These are phyloP conservation scores for Xanthoconium stramineum DNA, from an alignment of 768 basidiomycete species.

Conservation along the genomic window DNA sequence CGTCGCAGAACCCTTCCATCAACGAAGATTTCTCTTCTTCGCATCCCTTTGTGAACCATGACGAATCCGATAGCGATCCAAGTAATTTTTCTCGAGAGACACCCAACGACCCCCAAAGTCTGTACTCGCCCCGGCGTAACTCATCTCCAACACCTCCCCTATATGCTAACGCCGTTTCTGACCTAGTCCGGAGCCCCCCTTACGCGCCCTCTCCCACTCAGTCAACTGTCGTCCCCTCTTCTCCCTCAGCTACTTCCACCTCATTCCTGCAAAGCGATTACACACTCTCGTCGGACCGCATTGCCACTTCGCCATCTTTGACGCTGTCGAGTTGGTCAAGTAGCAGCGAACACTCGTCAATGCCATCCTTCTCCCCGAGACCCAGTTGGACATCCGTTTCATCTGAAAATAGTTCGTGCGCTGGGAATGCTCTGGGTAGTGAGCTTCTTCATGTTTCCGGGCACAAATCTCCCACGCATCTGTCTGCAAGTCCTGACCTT, in stretches of 20 bases:
- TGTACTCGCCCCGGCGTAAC: conserved; percentile 1
- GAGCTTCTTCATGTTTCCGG: conserved; percentile 12
- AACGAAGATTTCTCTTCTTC: conserved; percentile 29
- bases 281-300: conserved; percentile 8
- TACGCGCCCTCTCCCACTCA: conserved; percentile 7
- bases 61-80: conserved; percentile 4
- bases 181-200: conserved; percentile 14
- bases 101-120: conserved; percentile 4
- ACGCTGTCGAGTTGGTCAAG: conserved; percentile 14
- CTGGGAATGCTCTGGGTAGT: conserved; percentile 12
- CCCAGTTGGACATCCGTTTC: conserved; percentile 24
- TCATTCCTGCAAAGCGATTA: conserved; percentile 15
- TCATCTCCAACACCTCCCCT: conserved; percentile 18
- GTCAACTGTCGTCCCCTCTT: conserved; percentile 7
- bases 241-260: conserved; percentile 1
- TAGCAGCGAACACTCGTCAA: conserved; percentile 13
- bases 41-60: conserved; percentile 20
- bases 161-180: conserved; percentile 27
- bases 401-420: conserved; percentile 21
- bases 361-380: conserved; percentile 14
- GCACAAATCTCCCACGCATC: conserved; percentile 16
- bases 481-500: conserved; percentile 23
- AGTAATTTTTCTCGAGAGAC: conserved; percentile 2
- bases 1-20: conserved; percentile 13
- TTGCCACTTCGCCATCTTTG: conserved; percentile 10